phyloP scores from a whole-genome alignment of 2,329 filamentous ascomycete genomes.

The Verticillium tricorpus region DNA sequence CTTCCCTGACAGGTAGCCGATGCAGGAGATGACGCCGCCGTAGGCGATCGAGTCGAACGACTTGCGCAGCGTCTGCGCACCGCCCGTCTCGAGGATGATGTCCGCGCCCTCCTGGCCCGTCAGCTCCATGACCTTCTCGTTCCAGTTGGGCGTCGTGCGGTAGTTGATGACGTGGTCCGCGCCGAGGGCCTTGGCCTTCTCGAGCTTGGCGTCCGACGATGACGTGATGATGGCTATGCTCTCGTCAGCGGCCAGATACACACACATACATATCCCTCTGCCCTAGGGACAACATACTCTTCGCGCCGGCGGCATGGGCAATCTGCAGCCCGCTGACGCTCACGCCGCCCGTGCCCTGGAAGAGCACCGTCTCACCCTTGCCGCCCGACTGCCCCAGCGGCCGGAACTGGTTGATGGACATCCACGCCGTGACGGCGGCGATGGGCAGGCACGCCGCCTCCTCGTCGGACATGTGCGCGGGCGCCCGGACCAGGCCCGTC shows the following conservation, averaged over 20 bases:
- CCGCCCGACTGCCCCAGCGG: constrained; percentile 47
- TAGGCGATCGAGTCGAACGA: constrained; percentile 50
- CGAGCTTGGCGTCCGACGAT: constrained; percentile 47
- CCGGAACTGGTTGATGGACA: constrained; percentile 57
- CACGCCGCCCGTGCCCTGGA: constrained; percentile 53
- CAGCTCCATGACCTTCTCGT: constrained; percentile 38
- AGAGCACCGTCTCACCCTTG: constrained; percentile 37
- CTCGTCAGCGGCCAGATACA: too few species aligned
- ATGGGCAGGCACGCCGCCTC: constrained; percentile 59
- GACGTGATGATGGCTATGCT: constrained; percentile 47
- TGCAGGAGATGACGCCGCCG: constrained; percentile 48
- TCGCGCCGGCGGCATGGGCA: constrained; percentile 46
- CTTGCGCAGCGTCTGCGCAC: constrained; percentile 45
- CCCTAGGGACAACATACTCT: constrained; percentile 26
- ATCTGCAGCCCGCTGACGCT: constrained; percentile 47
- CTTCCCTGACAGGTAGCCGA: constrained; percentile 48
- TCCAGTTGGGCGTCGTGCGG: constrained; percentile 46
- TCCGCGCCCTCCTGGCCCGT: constrained; percentile 44
- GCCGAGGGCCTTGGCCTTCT: constrained; percentile 40
- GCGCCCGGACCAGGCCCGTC: constrained; percentile 49
- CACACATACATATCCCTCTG: too few species aligned
- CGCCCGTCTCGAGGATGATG: constrained; percentile 52
- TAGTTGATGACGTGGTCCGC: constrained; percentile 52
- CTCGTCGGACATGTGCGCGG: constrained; percentile 52
- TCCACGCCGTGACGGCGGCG: constrained; percentile 61